Conservation (phyloP, 306 rosid genomes). For the Pyrus communis region DNA sequence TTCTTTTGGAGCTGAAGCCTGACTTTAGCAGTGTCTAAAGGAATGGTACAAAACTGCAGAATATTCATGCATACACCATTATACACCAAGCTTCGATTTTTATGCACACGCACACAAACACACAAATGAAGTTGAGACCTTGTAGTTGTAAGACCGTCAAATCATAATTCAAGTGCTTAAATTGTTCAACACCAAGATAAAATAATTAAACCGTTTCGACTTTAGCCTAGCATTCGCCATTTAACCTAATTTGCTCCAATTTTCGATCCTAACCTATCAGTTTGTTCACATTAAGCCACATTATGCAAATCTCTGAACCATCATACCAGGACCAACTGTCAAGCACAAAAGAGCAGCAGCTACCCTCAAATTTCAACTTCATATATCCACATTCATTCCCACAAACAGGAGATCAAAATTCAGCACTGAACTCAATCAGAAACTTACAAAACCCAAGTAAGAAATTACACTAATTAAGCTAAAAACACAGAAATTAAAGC, state of each 20-base stretch:
- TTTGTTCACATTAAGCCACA: not conserved
- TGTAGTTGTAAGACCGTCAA: not conserved
- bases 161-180: not conserved
- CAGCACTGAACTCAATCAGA: not conserved
- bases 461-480: not conserved
- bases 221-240: not conserved
- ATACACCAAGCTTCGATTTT: not conserved
- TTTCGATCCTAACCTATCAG: not conserved
- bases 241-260: no score
- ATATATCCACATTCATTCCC: not conserved
- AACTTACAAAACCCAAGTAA: not conserved
- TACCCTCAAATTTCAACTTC: not conserved
- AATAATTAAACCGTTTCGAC: not conserved
- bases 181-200: not conserved
- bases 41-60: slow-evolving; percentile 83
- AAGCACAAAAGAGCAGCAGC: not conserved
- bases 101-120: not conserved
- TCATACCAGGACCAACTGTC: not conserved
- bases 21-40: slow-evolving; percentile 90
- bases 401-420: not conserved
- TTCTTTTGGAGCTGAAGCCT: slow-evolving; percentile 94
- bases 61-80: slow-evolving; percentile 10
- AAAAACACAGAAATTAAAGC: not conserved
- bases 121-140: not conserved
- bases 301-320: not conserved